These are phyloP conservation scores for Globisporangium recalcitrans DNA, from an alignment of 352 stramenopile species.

Conservation along the genomic window DNA sequence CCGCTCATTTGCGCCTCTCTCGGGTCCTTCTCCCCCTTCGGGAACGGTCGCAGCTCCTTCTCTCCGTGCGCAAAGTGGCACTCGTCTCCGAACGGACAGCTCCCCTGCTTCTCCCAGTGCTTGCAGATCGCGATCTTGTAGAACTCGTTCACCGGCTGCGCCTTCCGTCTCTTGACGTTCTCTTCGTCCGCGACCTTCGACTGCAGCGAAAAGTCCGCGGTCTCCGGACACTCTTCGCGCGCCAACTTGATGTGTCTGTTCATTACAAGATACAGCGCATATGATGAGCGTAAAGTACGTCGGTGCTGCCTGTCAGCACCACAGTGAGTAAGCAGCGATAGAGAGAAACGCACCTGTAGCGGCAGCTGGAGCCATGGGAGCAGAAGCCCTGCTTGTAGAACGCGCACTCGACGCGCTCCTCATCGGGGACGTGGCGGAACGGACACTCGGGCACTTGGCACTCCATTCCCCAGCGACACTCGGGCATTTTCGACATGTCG, in stretches of 20 bases:
- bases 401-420: constrained; percentile 95
- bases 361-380: constrained; percentile 94
- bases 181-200: constrained; percentile 90
- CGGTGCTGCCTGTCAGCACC: too few species aligned
- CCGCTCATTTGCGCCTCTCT: constrained; percentile 23
- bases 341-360: constrained; percentile 59
- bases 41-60: constrained; percentile 87
- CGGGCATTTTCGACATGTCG: constrained; percentile 96
- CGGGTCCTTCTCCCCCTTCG: constrained; percentile 64
- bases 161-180: constrained; percentile 81
- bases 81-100: constrained; percentile 94
- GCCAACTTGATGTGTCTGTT: constrained; percentile 91
- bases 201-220: constrained; percentile 92
- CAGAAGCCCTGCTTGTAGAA: constrained; percentile 99
- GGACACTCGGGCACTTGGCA: constrained; percentile 96
- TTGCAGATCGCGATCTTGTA: constrained; percentile 98
- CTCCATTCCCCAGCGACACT: constrained; percentile 95
- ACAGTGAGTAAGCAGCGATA: background rate
- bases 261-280: background rate
- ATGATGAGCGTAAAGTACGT: background rate
- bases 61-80: constrained; percentile 97
- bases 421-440: constrained; percentile 94
- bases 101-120: constrained; percentile 93
- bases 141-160: constrained; percentile 93
- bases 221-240: constrained; percentile 89